Base-by-base conservation (phyloP, 2,329 filamentous ascomycete genomes). In the Colletotrichum graminicola region DNA sequence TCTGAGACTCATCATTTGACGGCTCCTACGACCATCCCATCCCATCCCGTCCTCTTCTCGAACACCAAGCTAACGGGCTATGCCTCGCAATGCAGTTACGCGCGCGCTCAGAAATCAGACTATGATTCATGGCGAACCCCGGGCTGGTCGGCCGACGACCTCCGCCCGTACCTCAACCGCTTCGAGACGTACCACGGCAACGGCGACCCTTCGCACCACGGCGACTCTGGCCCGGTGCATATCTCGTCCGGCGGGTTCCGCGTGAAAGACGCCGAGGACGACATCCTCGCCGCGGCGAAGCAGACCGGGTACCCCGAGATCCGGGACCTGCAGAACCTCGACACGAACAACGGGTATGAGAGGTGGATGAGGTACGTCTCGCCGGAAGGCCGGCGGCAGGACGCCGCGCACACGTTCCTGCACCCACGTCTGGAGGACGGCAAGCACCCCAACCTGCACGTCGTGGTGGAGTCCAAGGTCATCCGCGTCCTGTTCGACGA, bases 71-170 rank as follows among this genome's bases (percentile, higher is more conserved):
- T 71, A 6, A 71, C 54, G 65, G 68, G 59, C 23, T 59, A 63
- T 59, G n/a, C 16, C 16, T n/a, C 32, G 2, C 18, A 21, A 12
- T 2, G 10, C 80, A 78, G 78, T 78, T 85, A 85, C 74, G 83
- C 82, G 2, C 77, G 84, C 36, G 82, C 81, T 16, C 82, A 86
- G 73, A 78, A 81, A 10, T 79, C 78, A 7, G 85, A 87, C 75
- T 87, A 84, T 64, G 85, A 89, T 73, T 82, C 82, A 8, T 89
- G 87, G 86, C 82, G 86, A 10, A 83, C 82, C 0, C 79, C 82
- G 21, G 87, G 87, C 0, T 89, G 87, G 87, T 77, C 78, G 21
- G 80, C 83, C 6, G 80, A 87, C 12, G 87, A 88, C 7, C 81
- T 89, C 76, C 70, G 85, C 3, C 85, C 86, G 0, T 83, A 86